Base-by-base conservation (phyloP, 1,284 basidiomycete genomes). In the Malassezia restricta region DNA sequence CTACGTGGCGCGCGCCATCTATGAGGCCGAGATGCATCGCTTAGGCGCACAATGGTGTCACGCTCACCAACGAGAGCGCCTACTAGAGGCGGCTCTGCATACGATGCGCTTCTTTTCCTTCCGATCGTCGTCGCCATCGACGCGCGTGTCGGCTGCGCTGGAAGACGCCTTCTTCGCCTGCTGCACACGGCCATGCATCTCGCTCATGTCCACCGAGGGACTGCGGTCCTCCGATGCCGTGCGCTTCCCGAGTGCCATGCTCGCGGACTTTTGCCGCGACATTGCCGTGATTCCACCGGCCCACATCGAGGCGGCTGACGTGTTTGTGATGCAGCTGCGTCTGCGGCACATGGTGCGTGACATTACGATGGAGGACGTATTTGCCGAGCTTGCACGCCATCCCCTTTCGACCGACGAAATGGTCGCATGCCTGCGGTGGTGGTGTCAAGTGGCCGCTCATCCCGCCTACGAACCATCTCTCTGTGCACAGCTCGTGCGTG, bases 381-480 rank as follows among this genome's bases (percentile, higher is more conserved):
- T 96, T 45, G 76, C 78, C 46, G 88, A 94, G 71, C 78, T 99
- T 6, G 79, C 80, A 12, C 74, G 78, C 2, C 78, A 86, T 11
- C 84, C 91, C 1, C 77, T 98, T 15, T 74, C 74, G 0, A 81
- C 87, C 61, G 75, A 77, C 11, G 89, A 96, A 74, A 84, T 87
- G 76, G 73, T 83, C 17, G 82, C 82, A 4, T 91, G 87, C 72
- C 77, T 96, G 59, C 80, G 82, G 53, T 99, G 92, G 92, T 94
- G 90, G 86, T 81, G 84, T 48, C 74, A 75, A 24, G 74, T 87
- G 12, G 81, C 81, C 38, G 78, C 63, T 2, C 45, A 74, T 51
- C 63, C 68, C 5, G 64, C 61, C 20, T 74, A 69, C 61, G 66
- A 73, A 24, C 50, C 68, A 33, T 57, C 61, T 35, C 50, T 73